phyloP scores from a whole-genome alignment of 805 yeast species.

The Yamadazyma philogaea region DNA sequence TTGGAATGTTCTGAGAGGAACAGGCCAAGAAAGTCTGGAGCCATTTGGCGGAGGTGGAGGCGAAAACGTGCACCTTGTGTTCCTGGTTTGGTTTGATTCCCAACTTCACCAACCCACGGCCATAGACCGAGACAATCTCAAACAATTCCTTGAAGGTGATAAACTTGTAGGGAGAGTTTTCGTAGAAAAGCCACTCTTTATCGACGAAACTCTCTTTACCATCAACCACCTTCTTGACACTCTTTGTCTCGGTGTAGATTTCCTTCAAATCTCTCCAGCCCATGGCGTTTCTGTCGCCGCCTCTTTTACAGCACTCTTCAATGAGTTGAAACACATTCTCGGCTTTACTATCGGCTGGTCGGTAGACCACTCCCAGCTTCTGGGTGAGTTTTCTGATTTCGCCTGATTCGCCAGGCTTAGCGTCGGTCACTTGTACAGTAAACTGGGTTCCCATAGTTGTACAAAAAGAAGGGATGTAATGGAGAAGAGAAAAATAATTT shows the following conservation, averaged over 20 bases:
- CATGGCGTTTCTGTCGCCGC: slow-evolving; percentile 54
- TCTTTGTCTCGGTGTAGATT: slow-evolving; percentile 71
- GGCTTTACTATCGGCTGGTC: slow-evolving; percentile 64
- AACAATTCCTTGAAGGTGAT: slow-evolving; percentile 59
- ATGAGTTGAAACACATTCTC: slow-evolving; percentile 69
- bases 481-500: not conserved
- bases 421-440: slow-evolving; percentile 65
- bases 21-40: slow-evolving; percentile 82
- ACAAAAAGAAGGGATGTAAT: slow-evolving; percentile 1
- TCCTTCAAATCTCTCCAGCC: slow-evolving; percentile 80
- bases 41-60: slow-evolving; percentile 87
- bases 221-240: slow-evolving; percentile 69
- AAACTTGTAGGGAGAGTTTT: slow-evolving; percentile 68
- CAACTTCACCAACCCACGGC: slow-evolving; percentile 70
- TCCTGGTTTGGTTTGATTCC: slow-evolving; percentile 64
- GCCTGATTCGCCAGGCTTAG: slow-evolving; percentile 74
- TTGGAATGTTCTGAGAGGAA: slow-evolving; percentile 73
- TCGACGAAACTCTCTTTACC: slow-evolving; percentile 71
- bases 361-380: slow-evolving; percentile 47
- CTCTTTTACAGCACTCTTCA: slow-evolving; percentile 55
- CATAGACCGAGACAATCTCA: slow-evolving; percentile 48
- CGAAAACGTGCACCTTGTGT: slow-evolving; percentile 77
- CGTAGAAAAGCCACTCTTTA: slow-evolving; percentile 86
- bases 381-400: slow-evolving; percentile 66
- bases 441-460: slow-evolving; percentile 13